These are phyloP conservation scores for Alternaria sp. DNA, from an alignment of 2,329 filamentous ascomycete species.

Conservation along the genomic window DNA sequence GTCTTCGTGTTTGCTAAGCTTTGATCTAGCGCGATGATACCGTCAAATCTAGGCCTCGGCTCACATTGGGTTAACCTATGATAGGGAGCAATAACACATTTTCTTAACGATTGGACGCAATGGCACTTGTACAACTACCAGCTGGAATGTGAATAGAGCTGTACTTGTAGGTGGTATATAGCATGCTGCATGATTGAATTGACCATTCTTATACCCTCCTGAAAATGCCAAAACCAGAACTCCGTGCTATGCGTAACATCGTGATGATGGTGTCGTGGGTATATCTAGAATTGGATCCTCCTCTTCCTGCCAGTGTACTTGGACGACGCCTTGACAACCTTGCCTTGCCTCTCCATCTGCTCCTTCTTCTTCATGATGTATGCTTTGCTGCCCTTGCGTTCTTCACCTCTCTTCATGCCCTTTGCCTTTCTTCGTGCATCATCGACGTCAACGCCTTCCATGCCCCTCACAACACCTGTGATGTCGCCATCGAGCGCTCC, in stretches of 20 bases:
- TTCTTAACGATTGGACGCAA: slow-evolving; percentile 36
- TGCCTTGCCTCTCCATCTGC: slow-evolving; percentile 93
- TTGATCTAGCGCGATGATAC: slow-evolving; percentile 24
- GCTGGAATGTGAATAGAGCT: slow-evolving; percentile 48
- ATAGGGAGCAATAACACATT: slow-evolving; percentile 18
- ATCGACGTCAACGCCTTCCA: slow-evolving; percentile 82
- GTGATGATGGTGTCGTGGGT: slow-evolving; percentile 33
- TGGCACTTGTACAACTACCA: slow-evolving; percentile 44
- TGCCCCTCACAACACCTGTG: slow-evolving; percentile 84
- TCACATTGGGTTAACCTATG: slow-evolving; percentile 14
- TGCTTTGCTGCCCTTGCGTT: slow-evolving; percentile 81
- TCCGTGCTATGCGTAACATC: slow-evolving; percentile 48
- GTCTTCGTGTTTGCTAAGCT: slow-evolving; percentile 23
- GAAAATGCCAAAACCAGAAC: slow-evolving; percentile 35
- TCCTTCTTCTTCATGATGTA: slow-evolving; percentile 90
- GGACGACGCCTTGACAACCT: slow-evolving; percentile 88
- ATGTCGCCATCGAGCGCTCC: slow-evolving; percentile 75
- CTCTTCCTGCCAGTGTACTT: slow-evolving; percentile 95
- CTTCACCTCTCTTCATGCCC: slow-evolving; percentile 63
- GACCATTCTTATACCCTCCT: slow-evolving; percentile 39
- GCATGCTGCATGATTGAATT: slow-evolving; percentile 49
- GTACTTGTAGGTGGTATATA: slow-evolving; percentile 54
- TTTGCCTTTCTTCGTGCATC: slow-evolving; percentile 62
- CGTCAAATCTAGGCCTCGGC: slow-evolving; percentile 12
- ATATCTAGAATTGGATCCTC: slow-evolving; percentile 73